Base-by-base conservation (phyloP, 257 asterid genomes). In the Solanum raphanifolium region DNA sequence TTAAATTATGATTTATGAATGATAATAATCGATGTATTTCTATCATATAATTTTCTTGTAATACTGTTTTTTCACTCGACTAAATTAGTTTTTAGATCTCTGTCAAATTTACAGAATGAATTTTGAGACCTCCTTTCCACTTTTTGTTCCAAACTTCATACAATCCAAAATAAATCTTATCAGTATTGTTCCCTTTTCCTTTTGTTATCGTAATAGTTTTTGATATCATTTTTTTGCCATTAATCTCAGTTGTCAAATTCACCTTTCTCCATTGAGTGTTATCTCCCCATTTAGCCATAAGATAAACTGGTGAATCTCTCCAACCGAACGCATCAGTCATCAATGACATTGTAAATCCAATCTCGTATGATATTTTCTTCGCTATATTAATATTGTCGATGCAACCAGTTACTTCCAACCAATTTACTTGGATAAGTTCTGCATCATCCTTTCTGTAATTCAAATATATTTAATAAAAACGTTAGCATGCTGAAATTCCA, bases 241-340 rank as follows among this genome's bases (percentile, higher is more conserved):
- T 4, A 72, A 5, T 48, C 21, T 48, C 21, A 48, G 21, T 83
- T 32, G 74, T 20, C 31, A 83, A 83, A 65, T 83, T 83, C 13
- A 55, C 31, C 85, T 74, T 90, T 1, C 5, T 48, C 86, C 90
- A 87, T 69, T 13, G 81, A 52, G 86, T 83, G 1, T 9, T 72
- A 20, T 87, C 88, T 60, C 92, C 90, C 85, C 92, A 87, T 87
- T 87, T 91, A 5, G 86, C 87, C 93, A 91, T 83, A 10, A 91
- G 41, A 68, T 89, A 85, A n/a, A 85, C 2, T 6, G 87, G 87
- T 2, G 82, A 66, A 29, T 39, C 16, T 2, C 4, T 68, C 90
- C 90, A 91, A 5, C 93, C 93, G 46, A 91, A 91, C 2, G 93
- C 91, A 58, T 91, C 85, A 20, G 75, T 86, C 93, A 91, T 83